Percentiles rank a stretch among this genome's conserved stretches.
Conservation (phyloP, 2,329 filamentous ascomycete species). For the Diaporthe citri region DNA sequence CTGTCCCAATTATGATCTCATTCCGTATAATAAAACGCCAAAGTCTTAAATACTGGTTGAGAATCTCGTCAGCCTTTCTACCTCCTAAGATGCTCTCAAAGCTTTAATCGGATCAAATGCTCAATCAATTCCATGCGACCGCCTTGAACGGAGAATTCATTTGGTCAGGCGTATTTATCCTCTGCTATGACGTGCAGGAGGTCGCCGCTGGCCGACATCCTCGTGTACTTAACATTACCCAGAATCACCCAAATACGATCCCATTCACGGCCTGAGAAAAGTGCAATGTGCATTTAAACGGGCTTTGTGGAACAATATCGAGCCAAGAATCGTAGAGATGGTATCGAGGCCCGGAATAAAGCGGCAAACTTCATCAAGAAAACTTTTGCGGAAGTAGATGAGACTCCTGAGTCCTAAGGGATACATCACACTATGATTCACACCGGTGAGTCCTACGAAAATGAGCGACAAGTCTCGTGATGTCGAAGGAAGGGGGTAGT, state of each 20-base stretch:
- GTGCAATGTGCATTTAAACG: neutral
- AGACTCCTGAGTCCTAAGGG: neutral
- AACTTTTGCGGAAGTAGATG: neutral
- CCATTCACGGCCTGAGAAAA: neutral
- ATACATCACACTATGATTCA: neutral
- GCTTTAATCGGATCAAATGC: neutral
- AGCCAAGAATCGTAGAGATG: neutral
- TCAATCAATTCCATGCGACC: no score
- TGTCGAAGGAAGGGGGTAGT: conserved; percentile 6
- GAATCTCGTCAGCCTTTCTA: neutral
- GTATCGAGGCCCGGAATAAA: neutral
- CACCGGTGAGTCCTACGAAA: conserved; percentile 1
- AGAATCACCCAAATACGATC: neutral
- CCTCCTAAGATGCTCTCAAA: neutral
- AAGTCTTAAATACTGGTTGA: neutral
- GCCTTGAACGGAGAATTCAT: neutral
- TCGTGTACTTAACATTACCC: neutral
- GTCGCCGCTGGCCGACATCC: neutral
- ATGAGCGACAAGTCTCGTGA: conserved; percentile 12
- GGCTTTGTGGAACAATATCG: neutral
- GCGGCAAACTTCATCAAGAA: neutral
- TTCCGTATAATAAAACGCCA: neutral
- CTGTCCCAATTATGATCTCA: neutral
- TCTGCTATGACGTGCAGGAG: neutral
- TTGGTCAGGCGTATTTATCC: neutral